Conservation (phyloP, 2,329 filamentous ascomycete genomes). For the Aspergillus fructus region DNA sequence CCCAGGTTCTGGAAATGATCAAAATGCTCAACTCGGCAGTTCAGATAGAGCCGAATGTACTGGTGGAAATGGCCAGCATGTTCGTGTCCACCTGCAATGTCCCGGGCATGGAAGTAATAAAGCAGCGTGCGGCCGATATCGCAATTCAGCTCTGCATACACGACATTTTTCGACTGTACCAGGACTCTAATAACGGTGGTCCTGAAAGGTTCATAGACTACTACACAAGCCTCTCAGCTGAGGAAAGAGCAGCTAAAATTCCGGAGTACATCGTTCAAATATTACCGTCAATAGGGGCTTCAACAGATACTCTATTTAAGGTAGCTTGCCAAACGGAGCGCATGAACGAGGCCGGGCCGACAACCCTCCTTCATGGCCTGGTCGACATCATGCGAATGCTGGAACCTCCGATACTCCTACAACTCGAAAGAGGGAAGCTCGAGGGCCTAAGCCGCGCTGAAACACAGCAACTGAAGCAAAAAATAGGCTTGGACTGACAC, state of each 20-base stretch:
- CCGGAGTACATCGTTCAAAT: background rate
- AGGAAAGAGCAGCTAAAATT: background rate
- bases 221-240: no score
- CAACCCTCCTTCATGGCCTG: slow-evolving; percentile 43
- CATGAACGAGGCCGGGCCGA: slow-evolving; percentile 37
- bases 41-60: slow-evolving; percentile 1
- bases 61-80: background rate
- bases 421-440: slow-evolving; percentile 51
- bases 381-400: slow-evolving; percentile 43
- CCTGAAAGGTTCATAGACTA: background rate
- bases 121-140: background rate
- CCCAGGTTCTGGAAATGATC: slow-evolving; percentile 49
- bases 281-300: background rate
- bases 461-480: slow-evolving; percentile 36
- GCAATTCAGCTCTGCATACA: background rate
- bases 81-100: background rate
- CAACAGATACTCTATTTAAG: slow-evolving; percentile 26
- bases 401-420: slow-evolving; percentile 50
- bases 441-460: slow-evolving; percentile 38
- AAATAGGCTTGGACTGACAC: slow-evolving; percentile 17
- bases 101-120: background rate
- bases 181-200: slow-evolving; percentile 21
- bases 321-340: slow-evolving; percentile 27
- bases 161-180: background rate
- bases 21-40: slow-evolving; percentile 37